A percentile compares a stretch with the other conserved stretches of the same genome.
phyloP scores from a whole-genome alignment of 345 rosid species.

The Brassica carinata region DNA sequence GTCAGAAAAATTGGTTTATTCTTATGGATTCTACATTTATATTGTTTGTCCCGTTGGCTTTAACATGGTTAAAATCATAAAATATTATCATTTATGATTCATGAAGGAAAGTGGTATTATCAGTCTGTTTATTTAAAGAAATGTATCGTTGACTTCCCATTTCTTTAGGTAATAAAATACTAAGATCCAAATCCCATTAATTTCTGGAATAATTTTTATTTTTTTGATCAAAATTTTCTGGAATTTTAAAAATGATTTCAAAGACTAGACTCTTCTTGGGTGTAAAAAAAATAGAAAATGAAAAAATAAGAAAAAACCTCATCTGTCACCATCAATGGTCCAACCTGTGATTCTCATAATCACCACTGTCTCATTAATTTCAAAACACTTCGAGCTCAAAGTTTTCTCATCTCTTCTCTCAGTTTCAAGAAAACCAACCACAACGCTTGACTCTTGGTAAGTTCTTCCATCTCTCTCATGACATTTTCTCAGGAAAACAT shows the following conservation, averaged over 20 bases:
- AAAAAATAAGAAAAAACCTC: neutral
- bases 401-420: conserved; percentile 13
- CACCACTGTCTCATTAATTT: conserved; percentile 32
- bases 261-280: conserved; percentile 14
- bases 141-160: conserved; percentile 29
- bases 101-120: neutral
- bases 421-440: neutral
- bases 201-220: neutral
- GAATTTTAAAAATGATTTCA: conserved; percentile 3
- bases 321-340: conserved; percentile 39
- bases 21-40: conserved; percentile 24
- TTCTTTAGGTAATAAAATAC: conserved; percentile 8
- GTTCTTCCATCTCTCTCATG: neutral
- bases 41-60: conserved; percentile 32
- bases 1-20: conserved; percentile 10
- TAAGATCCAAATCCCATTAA: conserved; percentile 32
- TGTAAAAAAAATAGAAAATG: neutral
- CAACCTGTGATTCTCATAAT: conserved; percentile 41
- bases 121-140: neutral
- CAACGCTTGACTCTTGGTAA: neutral
- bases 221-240: neutral
- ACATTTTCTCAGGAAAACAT: conserved; percentile 9
- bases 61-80: conserved; percentile 28
- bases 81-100: conserved; percentile 11
- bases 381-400: conserved; percentile 18